Base-by-base conservation (phyloP, 2,329 filamentous ascomycete genomes). In the Colletotrichum sp. region DNA sequence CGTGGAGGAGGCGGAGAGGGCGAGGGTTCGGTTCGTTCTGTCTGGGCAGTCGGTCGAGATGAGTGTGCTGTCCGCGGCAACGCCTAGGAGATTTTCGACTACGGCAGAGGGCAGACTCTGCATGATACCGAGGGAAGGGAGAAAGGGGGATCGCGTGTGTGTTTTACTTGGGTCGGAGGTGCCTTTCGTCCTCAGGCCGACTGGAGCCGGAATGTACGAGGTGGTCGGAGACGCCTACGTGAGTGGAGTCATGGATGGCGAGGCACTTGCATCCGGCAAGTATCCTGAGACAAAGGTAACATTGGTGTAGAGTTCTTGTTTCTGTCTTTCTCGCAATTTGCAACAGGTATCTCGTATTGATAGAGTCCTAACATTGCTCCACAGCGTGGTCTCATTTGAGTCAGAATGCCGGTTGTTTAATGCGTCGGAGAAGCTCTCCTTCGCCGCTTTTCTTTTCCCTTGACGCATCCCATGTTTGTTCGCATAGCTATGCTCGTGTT, bases 161-260 rank as follows among this genome's bases (percentile, higher is more conserved):
- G 2, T 71, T 18, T 18, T 75, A 5, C 44, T 71, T 6, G 68
- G 72, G 4, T 64, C 68, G 9, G 67, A 75, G 34, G 72, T 75
- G 32, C 72, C 68, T 5, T 71, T 75, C 16, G n/a, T 71, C 26
- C 57, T 75, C 8, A 39, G 68, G 8, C 68, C 68, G 15, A 59
- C 68, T 18, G 26, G 30, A 18, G 7, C 34, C 10, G 39, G 72
- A 7, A 49, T 52, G 57, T 71, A 71, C 44, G 55, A 71, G 59
- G 10, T 75, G 59, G 62, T 66, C n/a, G 72, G 72, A 24, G 72
- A 71, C 8, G 59, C 44, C 8, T 60, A 71, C 24, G 67, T 75
- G 18, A 70, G 68, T 66, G 72, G 68, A 6, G 39, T 66, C 5
- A 75, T 71, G 72, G 68, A 75, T 8, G 68, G 72, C 4, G 72